Conservation (phyloP, 1,284 basidiomycete species). For the Malassezia yamatoensis region DNA sequence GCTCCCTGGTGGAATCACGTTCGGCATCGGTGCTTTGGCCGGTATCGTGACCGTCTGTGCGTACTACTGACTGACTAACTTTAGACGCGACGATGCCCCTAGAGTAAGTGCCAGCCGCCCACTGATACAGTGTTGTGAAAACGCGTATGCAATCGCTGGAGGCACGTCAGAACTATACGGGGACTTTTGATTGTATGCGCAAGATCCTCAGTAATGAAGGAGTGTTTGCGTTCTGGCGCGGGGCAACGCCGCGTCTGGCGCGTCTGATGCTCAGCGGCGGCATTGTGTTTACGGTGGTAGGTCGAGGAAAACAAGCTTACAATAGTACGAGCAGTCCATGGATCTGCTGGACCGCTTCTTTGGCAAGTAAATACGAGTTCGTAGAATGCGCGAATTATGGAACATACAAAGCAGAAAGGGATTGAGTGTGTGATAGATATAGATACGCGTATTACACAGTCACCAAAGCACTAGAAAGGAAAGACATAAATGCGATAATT, state of each 20-base stretch:
- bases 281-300: constrained; percentile 73
- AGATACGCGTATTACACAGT: too few relatives aligned
- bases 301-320: constrained; percentile 53
- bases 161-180: constrained; percentile 71
- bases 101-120: constrained; percentile 13
- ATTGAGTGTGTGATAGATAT: too few relatives aligned
- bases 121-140: constrained; percentile 61
- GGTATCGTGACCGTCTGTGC: constrained; percentile 74
- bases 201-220: constrained; percentile 58
- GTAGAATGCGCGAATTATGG: not conserved
- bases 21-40: constrained; percentile 83
- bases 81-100: constrained; percentile 50
- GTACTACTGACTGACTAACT: not conserved
- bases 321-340: constrained; percentile 16
- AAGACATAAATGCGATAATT: not conserved
- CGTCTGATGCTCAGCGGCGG: constrained; percentile 69
- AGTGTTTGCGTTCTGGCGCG: constrained; percentile 80
- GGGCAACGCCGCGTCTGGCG: constrained; percentile 58
- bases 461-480: not conserved
- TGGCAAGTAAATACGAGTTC: not conserved
- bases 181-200: constrained; percentile 77
- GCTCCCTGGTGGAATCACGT: constrained; percentile 77
- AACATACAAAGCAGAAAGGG: not conserved
- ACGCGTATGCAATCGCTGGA: constrained; percentile 91
- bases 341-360: constrained; percentile 11